Conservation (phyloP, 2,329 filamentous ascomycete species). For the Capronia epimyces region DNA sequence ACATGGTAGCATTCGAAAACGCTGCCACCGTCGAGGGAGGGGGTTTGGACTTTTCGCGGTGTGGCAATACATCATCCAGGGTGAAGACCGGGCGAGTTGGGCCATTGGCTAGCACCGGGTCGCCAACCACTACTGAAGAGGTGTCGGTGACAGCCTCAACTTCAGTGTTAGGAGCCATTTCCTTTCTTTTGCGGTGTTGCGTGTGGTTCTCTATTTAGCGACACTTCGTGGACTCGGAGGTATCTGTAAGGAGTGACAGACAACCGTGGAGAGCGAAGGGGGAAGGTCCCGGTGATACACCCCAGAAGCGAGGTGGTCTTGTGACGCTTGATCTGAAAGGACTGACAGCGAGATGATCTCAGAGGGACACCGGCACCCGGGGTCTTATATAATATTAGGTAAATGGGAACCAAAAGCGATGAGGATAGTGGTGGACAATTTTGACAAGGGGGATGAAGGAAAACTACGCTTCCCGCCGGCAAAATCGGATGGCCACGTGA, state of each 20-base stretch:
- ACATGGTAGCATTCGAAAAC: slow-evolving; percentile 19
- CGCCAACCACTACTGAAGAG: slow-evolving; percentile 34
- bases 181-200: not conserved
- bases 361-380: not conserved
- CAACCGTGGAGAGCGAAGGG: not conserved
- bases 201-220: not conserved
- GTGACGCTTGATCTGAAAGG: not conserved
- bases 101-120: slow-evolving; percentile 29
- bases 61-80: slow-evolving; percentile 60
- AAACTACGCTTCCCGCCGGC: slow-evolving; percentile 13
- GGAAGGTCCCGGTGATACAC: not conserved
- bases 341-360: not conserved
- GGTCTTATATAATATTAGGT: not conserved
- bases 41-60: slow-evolving; percentile 61
- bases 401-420: not conserved
- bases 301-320: not conserved
- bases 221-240: not conserved
- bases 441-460: slow-evolving; percentile 4
- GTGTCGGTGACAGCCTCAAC: slow-evolving; percentile 36
- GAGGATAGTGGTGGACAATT: not conserved
- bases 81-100: slow-evolving; percentile 43
- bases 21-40: slow-evolving; percentile 22
- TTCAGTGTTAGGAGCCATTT: slow-evolving; percentile 26
- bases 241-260: not conserved
- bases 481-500: not conserved